Percentiles rank a stretch among this genome's conserved stretches.
These are phyloP conservation scores for Acer campestre DNA, from an alignment of 345 rosid species.

Conservation along the genomic window DNA sequence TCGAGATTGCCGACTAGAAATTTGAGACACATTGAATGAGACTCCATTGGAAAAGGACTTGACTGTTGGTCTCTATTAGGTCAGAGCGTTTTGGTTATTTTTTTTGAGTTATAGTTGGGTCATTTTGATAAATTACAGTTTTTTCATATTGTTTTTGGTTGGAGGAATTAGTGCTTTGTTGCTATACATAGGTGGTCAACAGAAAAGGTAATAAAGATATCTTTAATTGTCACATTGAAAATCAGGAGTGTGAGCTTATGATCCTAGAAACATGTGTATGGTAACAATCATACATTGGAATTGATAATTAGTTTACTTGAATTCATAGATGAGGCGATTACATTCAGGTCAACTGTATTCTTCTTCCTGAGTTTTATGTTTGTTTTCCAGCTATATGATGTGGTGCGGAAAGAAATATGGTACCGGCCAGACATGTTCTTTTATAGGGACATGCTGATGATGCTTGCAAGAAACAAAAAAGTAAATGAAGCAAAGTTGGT, in stretches of 20 bases:
- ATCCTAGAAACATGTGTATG: background rate
- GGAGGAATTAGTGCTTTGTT: background rate
- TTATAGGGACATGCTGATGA: conserved; percentile 90
- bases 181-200: background rate
- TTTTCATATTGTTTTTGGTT: too few species aligned
- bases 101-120: too few species aligned
- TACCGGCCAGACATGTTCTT: conserved; percentile 90
- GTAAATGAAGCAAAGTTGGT: conserved; percentile 62
- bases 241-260: background rate
- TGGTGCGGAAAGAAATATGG: conserved; percentile 91
- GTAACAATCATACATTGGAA: background rate
- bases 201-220: background rate
- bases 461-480: conserved; percentile 85
- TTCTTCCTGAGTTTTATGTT: background rate
- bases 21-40: background rate
- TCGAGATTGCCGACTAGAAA: background rate
- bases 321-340: background rate
- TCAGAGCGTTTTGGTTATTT: background rate
- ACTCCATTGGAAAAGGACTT: background rate
- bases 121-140: too few species aligned
- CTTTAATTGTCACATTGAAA: background rate
- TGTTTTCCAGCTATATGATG: conserved; percentile 64
- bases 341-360: background rate
- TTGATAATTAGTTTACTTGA: background rate
- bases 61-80: background rate